Evolutionary conservation across 2,329 filamentous ascomycete species (phyloP), one percentile per base, ranked within the genome.

Genomic region (Aspergillus proliferans): DNA sequence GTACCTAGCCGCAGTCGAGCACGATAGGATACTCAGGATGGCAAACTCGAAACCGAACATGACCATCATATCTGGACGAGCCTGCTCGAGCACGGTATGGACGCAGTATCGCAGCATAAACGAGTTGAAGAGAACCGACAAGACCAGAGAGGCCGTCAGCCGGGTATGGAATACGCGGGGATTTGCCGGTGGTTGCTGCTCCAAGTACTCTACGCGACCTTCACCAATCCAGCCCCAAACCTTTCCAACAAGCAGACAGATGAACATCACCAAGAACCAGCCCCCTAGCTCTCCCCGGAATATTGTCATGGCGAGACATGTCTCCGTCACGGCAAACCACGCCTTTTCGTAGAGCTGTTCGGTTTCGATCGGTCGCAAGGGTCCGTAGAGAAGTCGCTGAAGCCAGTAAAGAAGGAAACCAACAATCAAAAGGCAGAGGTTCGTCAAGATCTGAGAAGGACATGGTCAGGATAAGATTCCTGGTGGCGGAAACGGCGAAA

Each of bases 41-140:
- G 92, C 91, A 64, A 97, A 97, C 68, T 98, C 93, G 60, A 98
- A 98, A 5, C 94, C 83, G 63, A 98, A 98, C 90, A 98, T 97
- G 54, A 98, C 90, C 90, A 97, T 98, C 87, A 98, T 97, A 51
- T 94, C 93, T 0, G 92, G 90, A n/a, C 87, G 80, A 2, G 92
- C 88, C 65, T 94, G 85, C 50, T 87, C 84, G 45, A 96, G 83
- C 28, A 97, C 91, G 0, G 86, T 88, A 24, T 84, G 81, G 52
- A 95, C 78, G 50, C 87, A 85, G 67, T 95, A 96, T 44, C 79
- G 79, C 56, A 96, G 82, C 71, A 98, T 83, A 65, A 80, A 85
- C 21, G 84, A 67, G 64, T 95, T 87, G 71, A 95, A 96, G 14
- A 83, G 58, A 50, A 95, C 78, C 55, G 91, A 92, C 47, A 95